A percentile compares a stretch with the other conserved stretches of the same genome.
phyloP scores from a whole-genome alignment of 2,329 filamentous ascomycete genomes.

The Trichothecium roseum region DNA sequence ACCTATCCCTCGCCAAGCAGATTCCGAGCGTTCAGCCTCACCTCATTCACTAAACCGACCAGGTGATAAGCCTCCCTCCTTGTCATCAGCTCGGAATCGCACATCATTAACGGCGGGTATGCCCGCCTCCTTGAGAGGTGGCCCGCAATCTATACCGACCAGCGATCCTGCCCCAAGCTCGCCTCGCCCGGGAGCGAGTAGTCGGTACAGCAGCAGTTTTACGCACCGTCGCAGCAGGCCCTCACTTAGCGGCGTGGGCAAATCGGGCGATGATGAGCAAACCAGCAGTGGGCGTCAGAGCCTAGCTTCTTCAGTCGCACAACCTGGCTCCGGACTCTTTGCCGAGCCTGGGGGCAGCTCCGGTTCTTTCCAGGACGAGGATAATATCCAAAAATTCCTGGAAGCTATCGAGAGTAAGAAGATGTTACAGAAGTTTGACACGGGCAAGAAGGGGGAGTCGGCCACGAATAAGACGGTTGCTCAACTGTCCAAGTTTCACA shows the following conservation, averaged over 20 bases:
- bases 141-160: slow-evolving; percentile 44
- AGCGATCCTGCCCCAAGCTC: slow-evolving; percentile 61
- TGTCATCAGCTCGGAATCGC: slow-evolving; percentile 51
- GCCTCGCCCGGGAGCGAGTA: slow-evolving; percentile 67
- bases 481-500: slow-evolving; percentile 74
- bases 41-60: slow-evolving; percentile 40
- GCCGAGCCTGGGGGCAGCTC: slow-evolving; percentile 59
- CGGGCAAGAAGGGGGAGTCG: slow-evolving; percentile 54
- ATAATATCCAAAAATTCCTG: slow-evolving; percentile 88
- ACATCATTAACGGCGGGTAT: slow-evolving; percentile 67
- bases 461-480: slow-evolving; percentile 66
- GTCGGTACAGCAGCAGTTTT: slow-evolving; percentile 89
- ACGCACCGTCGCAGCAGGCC: slow-evolving; percentile 70
- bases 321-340: slow-evolving; percentile 71
- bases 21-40: slow-evolving; percentile 43
- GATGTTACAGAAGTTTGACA: slow-evolving; percentile 71
- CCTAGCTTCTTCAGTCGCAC: slow-evolving; percentile 55
- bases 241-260: slow-evolving; percentile 65
- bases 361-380: slow-evolving; percentile 67
- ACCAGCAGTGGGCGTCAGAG: slow-evolving; percentile 73
- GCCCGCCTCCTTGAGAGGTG: slow-evolving; percentile 60
- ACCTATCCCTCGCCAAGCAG: slow-evolving; percentile 44
- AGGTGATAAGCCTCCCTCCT: slow-evolving; percentile 31
- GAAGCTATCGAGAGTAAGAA: slow-evolving; percentile 82
- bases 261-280: slow-evolving; percentile 59